Percentiles rank a stretch among this genome's conserved stretches.
These are phyloP conservation scores for Dorcoceras hygrometricum DNA, from an alignment of 257 asterid genomes.

Conservation along the genomic window DNA sequence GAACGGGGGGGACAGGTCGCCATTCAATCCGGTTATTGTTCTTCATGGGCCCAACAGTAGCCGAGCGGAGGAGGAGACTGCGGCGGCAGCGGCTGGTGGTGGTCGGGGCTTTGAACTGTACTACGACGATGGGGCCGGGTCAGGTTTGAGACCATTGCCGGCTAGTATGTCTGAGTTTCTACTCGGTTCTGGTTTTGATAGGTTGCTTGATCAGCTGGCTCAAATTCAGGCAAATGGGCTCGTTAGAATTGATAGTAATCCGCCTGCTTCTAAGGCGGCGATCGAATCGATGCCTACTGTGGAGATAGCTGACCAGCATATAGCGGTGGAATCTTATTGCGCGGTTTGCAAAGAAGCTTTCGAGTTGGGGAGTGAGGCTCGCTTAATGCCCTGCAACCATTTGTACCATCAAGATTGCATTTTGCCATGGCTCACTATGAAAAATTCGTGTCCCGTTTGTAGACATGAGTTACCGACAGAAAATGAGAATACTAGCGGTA, in stretches of 20 bases:
- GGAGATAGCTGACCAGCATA: slow-evolving; percentile 45
- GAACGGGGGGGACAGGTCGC: slow-evolving; percentile 70
- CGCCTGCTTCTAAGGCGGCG: slow-evolving; percentile 83
- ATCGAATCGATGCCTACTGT: slow-evolving; percentile 72
- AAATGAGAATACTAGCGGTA: slow-evolving; percentile 22
- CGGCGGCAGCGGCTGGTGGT: slow-evolving; percentile 15
- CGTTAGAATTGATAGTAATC: slow-evolving; percentile 59
- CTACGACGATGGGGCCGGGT: slow-evolving; percentile 80
- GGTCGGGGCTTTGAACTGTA: slow-evolving; percentile 52
- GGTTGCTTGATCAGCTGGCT: slow-evolving; percentile 69
- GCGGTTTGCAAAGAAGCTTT: slow-evolving; percentile 89
- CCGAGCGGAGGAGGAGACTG: slow-evolving; percentile 31
- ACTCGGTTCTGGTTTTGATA: slow-evolving; percentile 78
- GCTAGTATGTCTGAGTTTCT: slow-evolving; percentile 74
- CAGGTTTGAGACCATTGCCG: slow-evolving; percentile 75
- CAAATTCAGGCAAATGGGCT: slow-evolving; percentile 71
- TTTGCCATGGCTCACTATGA: slow-evolving; percentile 86
- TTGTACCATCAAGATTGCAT: slow-evolving; percentile 82
- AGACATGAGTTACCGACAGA: slow-evolving; percentile 88
- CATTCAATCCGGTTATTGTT: slow-evolving; percentile 83
- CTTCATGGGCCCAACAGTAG: slow-evolving; percentile 61
- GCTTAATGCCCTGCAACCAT: slow-evolving; percentile 88
- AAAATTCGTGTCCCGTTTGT: slow-evolving; percentile 91
- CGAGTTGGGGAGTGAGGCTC: slow-evolving; percentile 57
- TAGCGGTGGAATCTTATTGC: slow-evolving; percentile 54